A percentile compares a stretch with the other conserved stretches of the same genome.
phyloP scores from a whole-genome alignment of 768 basidiomycete species.

The Hypholoma fasciculare region DNA sequence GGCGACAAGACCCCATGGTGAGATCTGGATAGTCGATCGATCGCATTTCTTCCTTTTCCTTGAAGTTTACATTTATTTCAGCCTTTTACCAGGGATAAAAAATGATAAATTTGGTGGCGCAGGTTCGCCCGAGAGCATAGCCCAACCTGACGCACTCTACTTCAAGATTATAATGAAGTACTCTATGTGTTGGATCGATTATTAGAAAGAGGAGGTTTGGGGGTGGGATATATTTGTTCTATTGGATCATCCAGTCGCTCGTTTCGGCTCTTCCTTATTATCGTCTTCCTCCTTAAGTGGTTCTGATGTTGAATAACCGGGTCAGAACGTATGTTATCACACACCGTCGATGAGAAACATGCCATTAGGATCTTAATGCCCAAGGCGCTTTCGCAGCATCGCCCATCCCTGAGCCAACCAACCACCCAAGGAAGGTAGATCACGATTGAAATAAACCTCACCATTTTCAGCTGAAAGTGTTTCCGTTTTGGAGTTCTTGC shows the following conservation, averaged over 20 bases:
- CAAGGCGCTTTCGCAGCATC: slow-evolving; percentile 67
- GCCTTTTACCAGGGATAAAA: background rate
- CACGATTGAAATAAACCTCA: slow-evolving; percentile 69
- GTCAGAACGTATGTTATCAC: slow-evolving; percentile 21
- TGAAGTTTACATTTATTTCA: background rate
- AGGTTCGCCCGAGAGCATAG: background rate
- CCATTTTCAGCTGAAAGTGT: slow-evolving; percentile 55
- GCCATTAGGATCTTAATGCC: slow-evolving; percentile 64
- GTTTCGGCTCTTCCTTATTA: slow-evolving; percentile 46
- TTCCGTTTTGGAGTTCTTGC: slow-evolving; percentile 18
- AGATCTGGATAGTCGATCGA: background rate
- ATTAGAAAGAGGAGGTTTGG: slow-evolving; percentile 6
- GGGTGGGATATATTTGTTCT: slow-evolving; percentile 6
- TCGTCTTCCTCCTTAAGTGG: slow-evolving; percentile 35
- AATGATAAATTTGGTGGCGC: background rate
- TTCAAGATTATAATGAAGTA: slow-evolving; percentile 12
- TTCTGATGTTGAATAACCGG: slow-evolving; percentile 14
- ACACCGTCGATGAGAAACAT: slow-evolving; percentile 39
- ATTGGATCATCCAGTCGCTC: slow-evolving; percentile 43
- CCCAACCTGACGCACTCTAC: slow-evolving; percentile 2
- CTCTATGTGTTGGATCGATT: slow-evolving; percentile 5
- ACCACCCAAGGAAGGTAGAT: slow-evolving; percentile 55
- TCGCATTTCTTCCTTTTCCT: background rate
- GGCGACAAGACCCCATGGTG: background rate
- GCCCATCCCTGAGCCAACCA: slow-evolving; percentile 74